Conservation (phyloP, 73 alveolate species). For the Diophrys appendiculata region DNA sequence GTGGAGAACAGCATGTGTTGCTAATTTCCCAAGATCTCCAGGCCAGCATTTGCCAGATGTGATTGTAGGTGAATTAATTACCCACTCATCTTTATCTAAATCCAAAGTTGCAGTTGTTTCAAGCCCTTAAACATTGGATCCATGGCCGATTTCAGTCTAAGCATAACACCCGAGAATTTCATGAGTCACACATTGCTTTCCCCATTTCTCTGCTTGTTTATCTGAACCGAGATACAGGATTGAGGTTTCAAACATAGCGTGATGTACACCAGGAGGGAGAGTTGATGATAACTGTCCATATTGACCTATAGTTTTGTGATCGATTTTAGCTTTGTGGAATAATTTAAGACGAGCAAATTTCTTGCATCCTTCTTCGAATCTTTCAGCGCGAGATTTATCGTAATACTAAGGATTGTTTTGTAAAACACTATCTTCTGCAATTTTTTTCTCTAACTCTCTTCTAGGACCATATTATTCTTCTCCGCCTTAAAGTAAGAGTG, state of each 20-base stretch:
- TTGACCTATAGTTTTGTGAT: neutral
- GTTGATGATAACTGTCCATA: neutral
- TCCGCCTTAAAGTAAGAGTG: neutral
- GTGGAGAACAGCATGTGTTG: slow-evolving; percentile 62
- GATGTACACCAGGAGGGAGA: neutral
- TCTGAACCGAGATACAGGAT: slow-evolving; percentile 38
- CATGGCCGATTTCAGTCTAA: slow-evolving; percentile 87
- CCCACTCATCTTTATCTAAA: slow-evolving; percentile 15
- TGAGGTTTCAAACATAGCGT: slow-evolving; percentile 25
- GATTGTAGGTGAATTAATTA: slow-evolving; percentile 47
- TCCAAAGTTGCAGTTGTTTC: slow-evolving; percentile 31
- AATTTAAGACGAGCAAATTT: neutral
- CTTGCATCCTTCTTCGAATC: neutral
- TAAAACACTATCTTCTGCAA: neutral
- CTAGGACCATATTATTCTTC: neutral
- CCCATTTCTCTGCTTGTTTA: slow-evolving; percentile 35
- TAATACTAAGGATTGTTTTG: neutral
- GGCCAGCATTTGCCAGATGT: slow-evolving; percentile 65
- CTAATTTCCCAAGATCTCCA: slow-evolving; percentile 58
- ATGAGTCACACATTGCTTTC: slow-evolving; percentile 8
- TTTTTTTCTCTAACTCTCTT: neutral
- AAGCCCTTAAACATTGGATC: slow-evolving; percentile 64
- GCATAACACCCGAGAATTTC: slow-evolving; percentile 70
- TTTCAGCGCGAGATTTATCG: neutral
- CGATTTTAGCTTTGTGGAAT: neutral